These are phyloP conservation scores for Fraxinus angustifolia DNA, from an alignment of 305 asterid genomes.

Conservation along the genomic window DNA sequence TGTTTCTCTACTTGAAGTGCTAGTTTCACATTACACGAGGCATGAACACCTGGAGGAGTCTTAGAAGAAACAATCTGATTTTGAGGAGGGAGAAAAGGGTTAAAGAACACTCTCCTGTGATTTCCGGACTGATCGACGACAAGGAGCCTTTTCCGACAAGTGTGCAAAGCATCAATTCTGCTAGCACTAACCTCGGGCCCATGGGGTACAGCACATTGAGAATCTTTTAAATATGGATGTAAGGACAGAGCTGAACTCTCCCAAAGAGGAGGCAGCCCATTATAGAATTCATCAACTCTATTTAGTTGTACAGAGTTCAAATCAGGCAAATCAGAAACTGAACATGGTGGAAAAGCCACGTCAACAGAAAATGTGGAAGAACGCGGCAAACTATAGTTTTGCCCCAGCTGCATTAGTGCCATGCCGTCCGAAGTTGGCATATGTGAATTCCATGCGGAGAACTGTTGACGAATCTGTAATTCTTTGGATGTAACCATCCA, in stretches of 20 bases:
- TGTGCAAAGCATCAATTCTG: slow-evolving; percentile 22
- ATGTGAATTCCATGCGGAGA: slow-evolving; percentile 37
- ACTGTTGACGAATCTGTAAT: slow-evolving; percentile 29
- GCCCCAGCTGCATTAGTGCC: slow-evolving; percentile 39
- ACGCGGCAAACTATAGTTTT: slow-evolving; percentile 32
- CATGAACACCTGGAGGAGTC: slow-evolving; percentile 23
- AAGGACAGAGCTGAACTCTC: slow-evolving; percentile 22
- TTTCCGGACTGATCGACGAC: slow-evolving; percentile 67
- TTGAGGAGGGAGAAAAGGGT: slow-evolving; percentile 38
- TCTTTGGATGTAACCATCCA: slow-evolving; percentile 48
- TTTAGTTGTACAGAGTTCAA: slow-evolving; percentile 26
- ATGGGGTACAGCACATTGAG: slow-evolving; percentile 23
- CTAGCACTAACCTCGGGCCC: slow-evolving; percentile 31
- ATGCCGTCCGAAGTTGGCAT: slow-evolving; percentile 30
- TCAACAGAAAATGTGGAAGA: slow-evolving; percentile 17
- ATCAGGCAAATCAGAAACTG: slow-evolving; percentile 19
- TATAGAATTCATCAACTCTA: slow-evolving; percentile 28
- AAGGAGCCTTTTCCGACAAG: slow-evolving; percentile 45
- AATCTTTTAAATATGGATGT: slow-evolving; percentile 25
- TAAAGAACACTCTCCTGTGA: slow-evolving; percentile 46
- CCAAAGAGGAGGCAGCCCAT: slow-evolving; percentile 9
- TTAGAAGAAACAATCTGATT: slow-evolving; percentile 29
- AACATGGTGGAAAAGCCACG: slow-evolving; percentile 31
- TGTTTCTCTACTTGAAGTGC: slow-evolving; percentile 23
- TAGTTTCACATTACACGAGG: slow-evolving; percentile 21